Evolutionary conservation across 1,139 yeast genomes (phyloP).

Genomic region (Protomyces macrosporus): DNA sequence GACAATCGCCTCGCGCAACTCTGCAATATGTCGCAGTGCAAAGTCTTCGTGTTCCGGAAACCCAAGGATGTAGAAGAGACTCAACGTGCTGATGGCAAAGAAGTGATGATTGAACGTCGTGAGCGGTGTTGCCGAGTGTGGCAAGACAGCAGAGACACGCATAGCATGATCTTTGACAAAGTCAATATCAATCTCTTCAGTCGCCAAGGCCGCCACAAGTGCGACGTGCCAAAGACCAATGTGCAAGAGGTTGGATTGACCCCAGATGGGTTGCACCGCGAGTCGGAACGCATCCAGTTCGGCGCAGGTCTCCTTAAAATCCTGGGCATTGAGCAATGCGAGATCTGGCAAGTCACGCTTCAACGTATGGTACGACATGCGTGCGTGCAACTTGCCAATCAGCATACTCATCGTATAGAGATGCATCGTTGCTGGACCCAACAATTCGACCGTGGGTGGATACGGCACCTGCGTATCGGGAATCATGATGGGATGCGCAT

Average conservation of each 20-base stretch:
- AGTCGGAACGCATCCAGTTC: conserved; percentile 27
- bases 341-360: background rate
- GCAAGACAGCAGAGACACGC: conserved; percentile 30
- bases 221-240: conserved; percentile 32
- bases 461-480: conserved; percentile 29
- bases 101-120: conserved; percentile 33
- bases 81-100: conserved; percentile 31
- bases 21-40: conserved; percentile 27
- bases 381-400: background rate
- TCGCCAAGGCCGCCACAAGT: conserved; percentile 29
- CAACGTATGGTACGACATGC: background rate
- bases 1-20: conserved; percentile 23
- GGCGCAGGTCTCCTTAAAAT: background rate
- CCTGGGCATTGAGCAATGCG: background rate
- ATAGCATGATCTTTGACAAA: conserved; percentile 31
- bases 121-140: conserved; percentile 27
- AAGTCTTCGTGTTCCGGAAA: conserved; percentile 30
- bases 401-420: background rate
- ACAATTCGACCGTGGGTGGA: conserved; percentile 26
- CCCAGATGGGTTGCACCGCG: conserved; percentile 33
- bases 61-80: conserved; percentile 30
- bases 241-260: conserved; percentile 30
- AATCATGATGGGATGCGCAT: conserved; percentile 30
- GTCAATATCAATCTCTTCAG: conserved; percentile 27
- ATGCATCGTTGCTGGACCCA: background rate